phyloP scores from a whole-genome alignment of 2,329 filamentous ascomycete genomes.

The Diaporthe amygdali region DNA sequence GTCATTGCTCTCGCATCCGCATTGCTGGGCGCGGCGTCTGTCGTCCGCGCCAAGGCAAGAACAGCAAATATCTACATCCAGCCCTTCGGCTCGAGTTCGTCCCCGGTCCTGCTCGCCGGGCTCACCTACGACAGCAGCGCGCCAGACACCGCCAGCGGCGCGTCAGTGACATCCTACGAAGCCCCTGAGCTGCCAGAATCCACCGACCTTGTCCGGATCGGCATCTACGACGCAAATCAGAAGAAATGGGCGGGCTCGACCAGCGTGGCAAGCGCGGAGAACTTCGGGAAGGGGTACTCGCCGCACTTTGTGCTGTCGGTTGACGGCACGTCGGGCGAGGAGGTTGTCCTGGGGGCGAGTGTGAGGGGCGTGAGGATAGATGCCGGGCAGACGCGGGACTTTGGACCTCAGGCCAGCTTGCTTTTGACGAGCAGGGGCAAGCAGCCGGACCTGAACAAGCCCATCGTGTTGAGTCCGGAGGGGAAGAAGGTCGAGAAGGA shows the following conservation, averaged over 20 bases:
- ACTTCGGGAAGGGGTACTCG: slow-evolving; percentile 66
- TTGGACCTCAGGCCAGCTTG: slow-evolving; percentile 64
- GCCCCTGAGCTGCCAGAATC: slow-evolving; percentile 56
- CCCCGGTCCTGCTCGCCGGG: slow-evolving; percentile 57
- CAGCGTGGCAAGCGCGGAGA: slow-evolving; percentile 59
- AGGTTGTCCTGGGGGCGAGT: slow-evolving; percentile 54
- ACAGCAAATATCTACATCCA: slow-evolving; percentile 61
- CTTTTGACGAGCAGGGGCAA: slow-evolving; percentile 53
- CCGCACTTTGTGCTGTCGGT: slow-evolving; percentile 61
- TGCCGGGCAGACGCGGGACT: slow-evolving; percentile 68
- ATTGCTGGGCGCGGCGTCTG: slow-evolving; percentile 47
- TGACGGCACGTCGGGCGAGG: slow-evolving; percentile 41
- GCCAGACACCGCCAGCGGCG: slow-evolving; percentile 45
- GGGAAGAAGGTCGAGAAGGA: slow-evolving; percentile 60
- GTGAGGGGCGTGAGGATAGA: slow-evolving; percentile 64
- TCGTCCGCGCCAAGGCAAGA: slow-evolving; percentile 45
- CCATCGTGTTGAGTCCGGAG: slow-evolving; percentile 64
- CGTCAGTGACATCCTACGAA: slow-evolving; percentile 60
- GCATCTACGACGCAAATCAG: slow-evolving; percentile 56
- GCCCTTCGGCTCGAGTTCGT: slow-evolving; percentile 44
- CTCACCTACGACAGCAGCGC: slow-evolving; percentile 55
- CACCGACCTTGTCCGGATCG: slow-evolving; percentile 59
- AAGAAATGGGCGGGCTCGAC: slow-evolving; percentile 59
- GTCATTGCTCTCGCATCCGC: slow-evolving; percentile 21
- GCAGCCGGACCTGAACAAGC: slow-evolving; percentile 66